Conservation (phyloP, 2,329 filamentous ascomycete species). For the Malbranchea cinnamomea region DNA sequence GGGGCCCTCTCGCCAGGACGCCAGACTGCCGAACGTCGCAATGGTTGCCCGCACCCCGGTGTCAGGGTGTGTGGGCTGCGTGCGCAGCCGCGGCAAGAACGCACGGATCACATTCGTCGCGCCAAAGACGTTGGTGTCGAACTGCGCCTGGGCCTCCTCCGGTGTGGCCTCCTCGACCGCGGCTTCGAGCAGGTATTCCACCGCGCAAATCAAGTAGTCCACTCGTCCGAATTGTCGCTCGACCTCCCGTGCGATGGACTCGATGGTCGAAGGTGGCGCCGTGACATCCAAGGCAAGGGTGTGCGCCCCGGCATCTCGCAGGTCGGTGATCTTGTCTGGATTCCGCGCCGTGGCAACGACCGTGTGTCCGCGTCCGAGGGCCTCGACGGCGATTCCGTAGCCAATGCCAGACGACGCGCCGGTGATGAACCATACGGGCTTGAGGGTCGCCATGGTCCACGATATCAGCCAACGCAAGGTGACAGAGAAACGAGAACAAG, state of each 20-base stretch:
- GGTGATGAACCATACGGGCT: slow-evolving; percentile 25
- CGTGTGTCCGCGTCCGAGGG: slow-evolving; percentile 17
- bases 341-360: slow-evolving; percentile 24
- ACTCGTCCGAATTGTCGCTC: no score
- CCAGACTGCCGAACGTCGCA: not conserved
- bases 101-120: slow-evolving; percentile 23
- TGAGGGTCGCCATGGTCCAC: no score
- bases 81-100: slow-evolving; percentile 23
- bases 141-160: slow-evolving; percentile 15
- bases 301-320: slow-evolving; percentile 15
- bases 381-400: slow-evolving; percentile 14
- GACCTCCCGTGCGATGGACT: no score
- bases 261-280: no score
- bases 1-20: not conserved
- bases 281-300: slow-evolving; percentile 16
- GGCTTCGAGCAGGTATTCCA: slow-evolving; percentile 16
- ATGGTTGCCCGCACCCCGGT: no score
- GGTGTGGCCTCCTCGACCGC: slow-evolving; percentile 16
- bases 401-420: slow-evolving; percentile 23
- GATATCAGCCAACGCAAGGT: no score
- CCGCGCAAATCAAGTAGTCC: slow-evolving; percentile 24
- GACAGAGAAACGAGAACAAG: no score
- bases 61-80: no score
- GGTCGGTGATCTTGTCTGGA: slow-evolving; percentile 12
- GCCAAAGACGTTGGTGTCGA: slow-evolving; percentile 26